Percentiles rank a stretch among this genome's conserved stretches.
Evolutionary conservation across 1,284 basidiomycete genomes (phyloP).

Genomic region (Mrakiaceae sp.): DNA sequence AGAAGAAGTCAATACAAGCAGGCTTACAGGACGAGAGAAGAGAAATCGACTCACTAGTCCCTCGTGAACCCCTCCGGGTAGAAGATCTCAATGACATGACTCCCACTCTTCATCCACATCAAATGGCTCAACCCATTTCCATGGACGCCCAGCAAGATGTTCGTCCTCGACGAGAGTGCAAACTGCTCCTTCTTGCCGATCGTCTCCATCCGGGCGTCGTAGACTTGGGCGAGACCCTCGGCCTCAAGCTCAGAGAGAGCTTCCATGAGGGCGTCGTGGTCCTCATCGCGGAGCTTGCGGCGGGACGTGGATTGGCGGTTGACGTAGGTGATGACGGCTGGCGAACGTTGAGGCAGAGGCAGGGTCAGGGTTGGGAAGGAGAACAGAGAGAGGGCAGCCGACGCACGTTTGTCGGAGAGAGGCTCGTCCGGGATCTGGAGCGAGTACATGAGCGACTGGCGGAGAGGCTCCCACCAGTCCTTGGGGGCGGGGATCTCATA

Average conservation of each 20-base stretch:
- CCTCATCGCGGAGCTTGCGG: not conserved
- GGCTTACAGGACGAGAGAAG: not conserved
- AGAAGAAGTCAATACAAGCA: not conserved
- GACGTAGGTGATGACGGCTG: conserved; percentile 6
- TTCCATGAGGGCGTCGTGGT: not conserved
- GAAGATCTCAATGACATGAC: conserved; percentile 13
- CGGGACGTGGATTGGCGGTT: not conserved
- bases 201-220: conserved; percentile 7
- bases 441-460: not conserved
- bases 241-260: conserved; percentile 1
- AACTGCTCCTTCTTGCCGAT: conserved; percentile 3
- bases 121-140: conserved; percentile 4
- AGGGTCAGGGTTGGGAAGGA: not conserved
- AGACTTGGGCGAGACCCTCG: conserved; percentile 9
- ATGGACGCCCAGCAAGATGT: not conserved
- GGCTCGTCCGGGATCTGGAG: not conserved
- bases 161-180: not conserved
- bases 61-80: conserved; percentile 10
- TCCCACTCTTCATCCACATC: conserved; percentile 11
- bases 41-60: conserved; percentile 6
- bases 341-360: not conserved
- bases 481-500: not conserved
- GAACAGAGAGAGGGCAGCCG: not conserved
- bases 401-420: conserved; percentile 4
- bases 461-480: conserved; percentile 6